Conservation (phyloP, 192 early-diverging fungal genomes). For the Cladochytrium replicatum region DNA sequence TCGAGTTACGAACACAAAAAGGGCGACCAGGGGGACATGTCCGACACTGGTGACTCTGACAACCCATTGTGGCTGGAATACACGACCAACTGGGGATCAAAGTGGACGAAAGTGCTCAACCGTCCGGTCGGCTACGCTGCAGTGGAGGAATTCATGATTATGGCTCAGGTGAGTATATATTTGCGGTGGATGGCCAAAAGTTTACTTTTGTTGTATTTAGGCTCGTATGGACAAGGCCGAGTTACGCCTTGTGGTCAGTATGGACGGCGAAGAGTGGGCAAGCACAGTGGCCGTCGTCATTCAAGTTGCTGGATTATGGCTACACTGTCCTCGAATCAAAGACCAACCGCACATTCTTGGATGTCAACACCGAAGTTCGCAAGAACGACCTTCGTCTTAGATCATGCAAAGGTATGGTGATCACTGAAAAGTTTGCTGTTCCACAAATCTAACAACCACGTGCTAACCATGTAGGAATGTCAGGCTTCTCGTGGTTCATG, state of each 20-base stretch:
- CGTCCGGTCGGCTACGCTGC: slow-evolving; percentile 30
- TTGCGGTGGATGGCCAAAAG: neutral
- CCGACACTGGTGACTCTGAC: no score
- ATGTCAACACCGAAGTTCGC: slow-evolving; percentile 35
- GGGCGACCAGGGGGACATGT: slow-evolving; percentile 40
- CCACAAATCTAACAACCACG: neutral
- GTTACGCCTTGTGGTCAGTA: slow-evolving; percentile 59
- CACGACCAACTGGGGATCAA: slow-evolving; percentile 10
- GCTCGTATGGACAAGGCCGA: slow-evolving; percentile 17
- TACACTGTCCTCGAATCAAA: slow-evolving; percentile 77
- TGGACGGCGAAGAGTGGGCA: slow-evolving; percentile 62
- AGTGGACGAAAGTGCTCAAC: slow-evolving; percentile 11
- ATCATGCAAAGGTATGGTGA: slow-evolving; percentile 6
- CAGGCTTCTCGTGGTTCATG: slow-evolving; percentile 14
- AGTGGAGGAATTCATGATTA: slow-evolving; percentile 70
- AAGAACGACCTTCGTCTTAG: slow-evolving; percentile 59
- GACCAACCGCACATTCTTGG: slow-evolving; percentile 67
- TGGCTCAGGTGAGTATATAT: slow-evolving; percentile 45
- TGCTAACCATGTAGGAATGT: slow-evolving; percentile 11
- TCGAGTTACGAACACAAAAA: slow-evolving; percentile 41
- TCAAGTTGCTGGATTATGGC: slow-evolving; percentile 55
- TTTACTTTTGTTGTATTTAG: slow-evolving; percentile 1
- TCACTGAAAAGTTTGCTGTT: neutral
- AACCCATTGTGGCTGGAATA: slow-evolving; percentile 16
- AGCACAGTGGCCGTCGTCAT: slow-evolving; percentile 72